Evolutionary conservation across 306 rosid genomes (phyloP).

Genomic region (Cercis canadensis): DNA sequence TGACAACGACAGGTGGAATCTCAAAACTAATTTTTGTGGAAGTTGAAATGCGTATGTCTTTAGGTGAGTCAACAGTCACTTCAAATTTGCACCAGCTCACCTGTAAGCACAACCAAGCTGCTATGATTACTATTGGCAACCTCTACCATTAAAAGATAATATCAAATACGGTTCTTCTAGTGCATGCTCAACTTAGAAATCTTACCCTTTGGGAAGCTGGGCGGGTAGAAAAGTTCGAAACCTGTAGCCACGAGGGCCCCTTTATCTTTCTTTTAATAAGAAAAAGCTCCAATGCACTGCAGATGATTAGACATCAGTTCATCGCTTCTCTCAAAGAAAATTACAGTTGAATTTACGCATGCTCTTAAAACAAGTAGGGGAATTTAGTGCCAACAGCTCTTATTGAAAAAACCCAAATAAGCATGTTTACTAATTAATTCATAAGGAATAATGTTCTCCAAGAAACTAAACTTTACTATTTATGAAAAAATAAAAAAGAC

Average conservation of each 20-base stretch:
- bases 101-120: constrained; percentile 52
- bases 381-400: not conserved
- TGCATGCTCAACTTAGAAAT: constrained; percentile 17
- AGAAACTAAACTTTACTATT: not conserved
- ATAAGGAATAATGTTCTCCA: not conserved
- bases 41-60: constrained; percentile 61
- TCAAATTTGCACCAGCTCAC: constrained; percentile 99
- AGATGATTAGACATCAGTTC: constrained; percentile 45
- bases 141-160: not conserved
- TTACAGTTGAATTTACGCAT: constrained; percentile 23
- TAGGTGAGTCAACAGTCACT: constrained; percentile 75
- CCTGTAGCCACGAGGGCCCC: constrained; percentile 90
- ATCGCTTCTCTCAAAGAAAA: constrained; percentile 7
- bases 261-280: constrained; percentile 86
- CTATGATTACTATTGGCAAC: constrained; percentile 29
- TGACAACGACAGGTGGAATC: constrained; percentile 81
- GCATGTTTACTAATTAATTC: not conserved
- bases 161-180: constrained; percentile 13
- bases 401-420: constrained; percentile 4
- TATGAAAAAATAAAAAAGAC: no score
- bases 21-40: constrained; percentile 61
- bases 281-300: constrained; percentile 91
- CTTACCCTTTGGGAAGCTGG: constrained; percentile 79
- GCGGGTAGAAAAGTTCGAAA: constrained; percentile 62
- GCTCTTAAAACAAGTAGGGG: not conserved